phyloP scores from a whole-genome alignment of 2,329 filamentous ascomycete species.

The Sphaerulina vaccinii region DNA sequence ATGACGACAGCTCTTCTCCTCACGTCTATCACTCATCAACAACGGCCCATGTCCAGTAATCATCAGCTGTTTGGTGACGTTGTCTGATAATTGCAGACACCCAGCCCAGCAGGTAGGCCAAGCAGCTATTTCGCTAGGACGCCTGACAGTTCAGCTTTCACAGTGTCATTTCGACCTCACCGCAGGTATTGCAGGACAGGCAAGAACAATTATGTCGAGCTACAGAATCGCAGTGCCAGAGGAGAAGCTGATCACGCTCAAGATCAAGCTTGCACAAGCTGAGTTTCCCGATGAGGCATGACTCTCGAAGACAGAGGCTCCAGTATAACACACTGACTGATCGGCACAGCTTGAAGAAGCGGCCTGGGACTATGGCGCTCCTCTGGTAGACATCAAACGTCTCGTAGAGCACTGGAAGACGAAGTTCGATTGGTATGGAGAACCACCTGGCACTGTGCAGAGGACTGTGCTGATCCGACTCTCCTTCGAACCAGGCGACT shows the following conservation, averaged over 20 bases:
- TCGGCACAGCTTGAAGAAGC: constrained; percentile 42
- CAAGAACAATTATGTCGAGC: constrained; percentile 38
- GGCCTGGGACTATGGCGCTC: constrained; percentile 59
- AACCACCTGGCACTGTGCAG: background rate
- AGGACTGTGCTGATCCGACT: background rate
- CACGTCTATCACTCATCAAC: background rate
- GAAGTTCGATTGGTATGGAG: constrained; percentile 55
- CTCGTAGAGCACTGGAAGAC: constrained; percentile 59
- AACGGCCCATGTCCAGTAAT: background rate
- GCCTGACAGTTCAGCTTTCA: background rate
- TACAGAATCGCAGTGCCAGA: constrained; percentile 56
- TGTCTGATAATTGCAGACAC: background rate
- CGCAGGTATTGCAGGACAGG: background rate
- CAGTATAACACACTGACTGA: constrained; percentile 8
- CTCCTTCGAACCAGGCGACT: constrained; percentile 36
- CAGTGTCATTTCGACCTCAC: background rate
- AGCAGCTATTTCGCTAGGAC: background rate
- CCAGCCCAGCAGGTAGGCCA: background rate
- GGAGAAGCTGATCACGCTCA: constrained; percentile 52
- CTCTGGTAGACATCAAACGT: constrained; percentile 59
- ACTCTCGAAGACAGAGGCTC: background rate
- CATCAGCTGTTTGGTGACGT: no score
- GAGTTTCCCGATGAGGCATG: constrained; percentile 29
- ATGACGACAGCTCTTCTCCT: background rate
- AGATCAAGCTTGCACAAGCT: constrained; percentile 55